Conservation (phyloP, 306 rosid genomes). For the Trifolium subterraneum region DNA sequence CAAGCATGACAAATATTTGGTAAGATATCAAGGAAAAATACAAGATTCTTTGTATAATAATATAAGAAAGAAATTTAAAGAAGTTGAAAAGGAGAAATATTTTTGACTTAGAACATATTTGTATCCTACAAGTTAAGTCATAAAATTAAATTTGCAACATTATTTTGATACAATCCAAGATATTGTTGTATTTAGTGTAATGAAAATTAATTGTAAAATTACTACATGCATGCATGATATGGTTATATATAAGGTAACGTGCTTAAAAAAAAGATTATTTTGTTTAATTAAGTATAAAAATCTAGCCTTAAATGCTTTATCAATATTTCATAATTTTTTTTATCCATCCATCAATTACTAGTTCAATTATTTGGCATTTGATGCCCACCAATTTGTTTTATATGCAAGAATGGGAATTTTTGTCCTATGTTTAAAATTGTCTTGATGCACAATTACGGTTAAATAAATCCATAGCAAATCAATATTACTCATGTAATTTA, state of each 20-base stretch:
- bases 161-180: neutral
- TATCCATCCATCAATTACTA: neutral
- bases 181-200: neutral
- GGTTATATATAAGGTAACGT: neutral
- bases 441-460: neutral
- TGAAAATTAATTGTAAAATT: neutral
- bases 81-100: neutral
- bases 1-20: neutral
- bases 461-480: neutral
- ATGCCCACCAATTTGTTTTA: neutral
- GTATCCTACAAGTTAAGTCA: constrained; percentile 6
- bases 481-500: neutral
- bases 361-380: neutral
- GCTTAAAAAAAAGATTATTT: neutral
- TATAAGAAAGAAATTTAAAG: neutral
- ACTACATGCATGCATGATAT: neutral
- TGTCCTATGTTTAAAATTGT: neutral
- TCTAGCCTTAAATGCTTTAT: neutral
- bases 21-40: neutral
- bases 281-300: neutral
- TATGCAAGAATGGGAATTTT: neutral
- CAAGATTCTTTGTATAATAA: neutral
- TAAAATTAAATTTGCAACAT: neutral
- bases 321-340: neutral
- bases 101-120: neutral